Base-by-base conservation (phyloP, 306 rosid genomes). In the Cajanus cajan region DNA sequence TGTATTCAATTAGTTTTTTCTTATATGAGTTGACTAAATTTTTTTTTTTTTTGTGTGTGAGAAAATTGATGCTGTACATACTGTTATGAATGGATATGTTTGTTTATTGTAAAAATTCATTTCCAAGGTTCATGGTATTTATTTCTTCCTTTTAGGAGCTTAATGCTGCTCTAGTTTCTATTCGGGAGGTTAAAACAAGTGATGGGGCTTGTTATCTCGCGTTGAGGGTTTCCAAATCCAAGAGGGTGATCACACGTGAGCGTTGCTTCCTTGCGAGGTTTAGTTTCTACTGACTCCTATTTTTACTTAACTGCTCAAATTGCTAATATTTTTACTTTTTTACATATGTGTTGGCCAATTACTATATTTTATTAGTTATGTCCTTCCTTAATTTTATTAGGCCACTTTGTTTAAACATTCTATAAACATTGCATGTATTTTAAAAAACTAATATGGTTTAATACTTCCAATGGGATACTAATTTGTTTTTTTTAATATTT, bases 261-360 rank as follows among this genome's bases (percentile, higher is more conserved):
- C 93, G 61, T 82, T 95, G 87, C 99, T 95, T 83, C 96, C 99
- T 81, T 89, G 81, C 70, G 98, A 95, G 98, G 99, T 95, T 71
- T 73, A 83, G 40, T 71, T 87, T 81, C 86, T 62, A 31, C 67
- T 80, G n/a, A 82, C 66, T 39, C 78, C 54, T 59, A 11, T 76
- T 82, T 13, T 73, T 82, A 50, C 41, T 22, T 3, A 55, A 80
- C 24, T 22, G 24, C 54, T 55, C 74, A n/a, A 71, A 48, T 57
- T 14, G 21, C 18, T 24, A 16, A 73, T 43, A n/a, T 22, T 68
- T 47, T 58, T 51, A 33, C 50, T 47, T 72, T 66, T 59, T 33
- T 80, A 66, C 14, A 47, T 75, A 33, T 71, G 22, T 68, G 24
- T 74, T 47, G 14, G 41, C 14, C 59, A 51, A 41, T 44, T 12